A percentile compares a stretch with the other conserved stretches of the same genome.
Evolutionary conservation across 345 rosid genomes (phyloP).

Genomic region (Abelmoschus esculentus): DNA sequence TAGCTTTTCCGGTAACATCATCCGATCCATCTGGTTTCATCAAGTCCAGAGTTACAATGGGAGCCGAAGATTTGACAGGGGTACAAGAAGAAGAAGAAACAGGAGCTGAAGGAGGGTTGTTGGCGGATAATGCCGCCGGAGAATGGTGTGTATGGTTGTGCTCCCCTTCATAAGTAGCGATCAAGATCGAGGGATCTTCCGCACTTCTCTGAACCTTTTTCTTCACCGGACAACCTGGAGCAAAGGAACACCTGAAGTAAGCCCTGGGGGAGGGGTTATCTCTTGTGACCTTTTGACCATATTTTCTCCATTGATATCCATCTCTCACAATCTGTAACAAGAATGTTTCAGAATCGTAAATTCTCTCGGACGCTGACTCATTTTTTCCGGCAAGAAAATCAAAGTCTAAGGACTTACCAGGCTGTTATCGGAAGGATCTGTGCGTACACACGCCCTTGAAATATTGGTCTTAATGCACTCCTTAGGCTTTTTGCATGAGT

Average conservation of each 20-base stretch:
- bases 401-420: conserved; percentile 36
- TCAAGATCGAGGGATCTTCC: conserved; percentile 56
- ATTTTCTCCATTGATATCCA: conserved; percentile 96
- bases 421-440: conserved; percentile 50
- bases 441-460: conserved; percentile 34
- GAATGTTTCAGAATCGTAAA: not conserved
- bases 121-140: conserved; percentile 23
- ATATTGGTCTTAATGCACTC: conserved; percentile 36
- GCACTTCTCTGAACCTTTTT: conserved; percentile 95
- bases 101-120: not conserved
- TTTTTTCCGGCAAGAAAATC: not conserved
- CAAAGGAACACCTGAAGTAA: conserved; percentile 81
- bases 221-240: conserved; percentile 84
- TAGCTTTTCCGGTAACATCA: conserved; percentile 6
- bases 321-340: conserved; percentile 60
- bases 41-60: conserved; percentile 24
- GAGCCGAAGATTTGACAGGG: not conserved
- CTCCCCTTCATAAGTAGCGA: conserved; percentile 84
- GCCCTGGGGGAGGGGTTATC: conserved; percentile 97
- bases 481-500: conserved; percentile 35
- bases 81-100: no score
- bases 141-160: conserved; percentile 54
- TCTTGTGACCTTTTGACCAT: conserved; percentile 97
- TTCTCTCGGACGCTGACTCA: not conserved
- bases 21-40: conserved; percentile 14